Percentiles rank a stretch among this genome's conserved stretches.
Conservation (phyloP, 176 grass and related monocot genomes). For the Thalia dealbata region DNA sequence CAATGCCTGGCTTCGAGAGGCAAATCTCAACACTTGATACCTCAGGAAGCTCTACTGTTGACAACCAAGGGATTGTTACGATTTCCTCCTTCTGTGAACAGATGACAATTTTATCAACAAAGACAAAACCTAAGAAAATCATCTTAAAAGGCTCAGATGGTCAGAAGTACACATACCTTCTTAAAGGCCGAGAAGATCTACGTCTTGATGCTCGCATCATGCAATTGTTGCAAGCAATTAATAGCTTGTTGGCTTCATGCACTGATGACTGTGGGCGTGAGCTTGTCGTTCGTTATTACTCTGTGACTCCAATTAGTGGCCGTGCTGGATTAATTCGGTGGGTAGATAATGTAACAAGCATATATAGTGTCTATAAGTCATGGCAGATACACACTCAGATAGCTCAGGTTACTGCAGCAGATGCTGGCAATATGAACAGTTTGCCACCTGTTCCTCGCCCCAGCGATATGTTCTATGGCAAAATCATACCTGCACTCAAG, state of each 20-base stretch:
- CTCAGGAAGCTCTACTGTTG: slow-evolving; percentile 32
- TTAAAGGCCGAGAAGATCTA: slow-evolving; percentile 92
- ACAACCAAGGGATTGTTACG: slow-evolving; percentile 46
- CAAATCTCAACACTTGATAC: slow-evolving; percentile 47
- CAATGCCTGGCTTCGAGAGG: slow-evolving; percentile 99
- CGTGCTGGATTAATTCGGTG: slow-evolving; percentile 91
- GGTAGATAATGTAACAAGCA: slow-evolving; percentile 93
- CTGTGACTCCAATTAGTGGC: slow-evolving; percentile 87
- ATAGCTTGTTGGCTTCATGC: slow-evolving; percentile 59
- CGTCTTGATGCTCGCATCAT: slow-evolving; percentile 96
- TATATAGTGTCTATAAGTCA: slow-evolving; percentile 94
- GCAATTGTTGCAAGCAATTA: slow-evolving; percentile 88
- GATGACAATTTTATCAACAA: slow-evolving; percentile 81
- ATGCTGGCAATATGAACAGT: slow-evolving; percentile 43
- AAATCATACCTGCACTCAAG: slow-evolving; percentile 98
- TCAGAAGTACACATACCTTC: slow-evolving; percentile 91
- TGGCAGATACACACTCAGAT: slow-evolving; percentile 80
- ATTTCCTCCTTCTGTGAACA: slow-evolving; percentile 78
- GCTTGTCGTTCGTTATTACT: slow-evolving; percentile 72
- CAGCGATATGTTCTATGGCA: slow-evolving; percentile 97
- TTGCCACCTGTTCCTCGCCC: slow-evolving; percentile 75
- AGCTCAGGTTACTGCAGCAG: slow-evolving; percentile 60
- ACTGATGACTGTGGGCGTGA: slow-evolving; percentile 47
- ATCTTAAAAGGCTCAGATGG: slow-evolving; percentile 83
- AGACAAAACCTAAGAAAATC: slow-evolving; percentile 94